phyloP scores from a whole-genome alignment of 768 basidiomycete species.

The Amanita exitialis region DNA sequence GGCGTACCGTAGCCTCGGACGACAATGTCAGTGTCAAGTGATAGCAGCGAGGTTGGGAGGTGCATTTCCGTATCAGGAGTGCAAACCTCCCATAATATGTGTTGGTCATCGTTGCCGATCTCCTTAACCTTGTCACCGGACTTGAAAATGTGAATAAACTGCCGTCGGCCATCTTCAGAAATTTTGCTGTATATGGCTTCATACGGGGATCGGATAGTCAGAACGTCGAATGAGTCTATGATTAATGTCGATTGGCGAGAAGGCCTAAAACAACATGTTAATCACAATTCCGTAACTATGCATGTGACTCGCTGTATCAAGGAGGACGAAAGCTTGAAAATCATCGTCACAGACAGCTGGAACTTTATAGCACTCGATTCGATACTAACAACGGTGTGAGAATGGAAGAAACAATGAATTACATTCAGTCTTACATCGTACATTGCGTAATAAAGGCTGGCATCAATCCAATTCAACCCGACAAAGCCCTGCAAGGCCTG shows the following conservation, averaged over 20 bases:
- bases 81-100: not conserved
- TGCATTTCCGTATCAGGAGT: conserved; percentile 12
- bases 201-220: conserved; percentile 12
- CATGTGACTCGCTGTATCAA: not conserved
- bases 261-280: conserved; percentile 10
- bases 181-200: conserved; percentile 13
- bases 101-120: not conserved
- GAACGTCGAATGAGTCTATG: conserved; percentile 15
- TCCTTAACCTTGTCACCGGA: not conserved
- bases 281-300: not conserved
- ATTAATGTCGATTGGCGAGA: conserved; percentile 12
- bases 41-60: conserved; percentile 30
- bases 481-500: conserved; percentile 17
- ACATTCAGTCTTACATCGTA: conserved; percentile 24
- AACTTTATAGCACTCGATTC: conserved; percentile 26
- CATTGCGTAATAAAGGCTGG: conserved; percentile 26
- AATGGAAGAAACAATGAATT: not conserved
- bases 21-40: conserved; percentile 47
- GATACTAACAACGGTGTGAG: conserved; percentile 21
- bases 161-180: conserved; percentile 10
- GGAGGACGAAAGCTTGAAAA: not conserved
- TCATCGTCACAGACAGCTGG: conserved; percentile 22
- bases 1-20: conserved; percentile 56
- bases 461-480: conserved; percentile 28
- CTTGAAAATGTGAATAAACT: conserved; percentile 6